phyloP scores from a whole-genome alignment of 257 asterid species.

The Coffea canephora region DNA sequence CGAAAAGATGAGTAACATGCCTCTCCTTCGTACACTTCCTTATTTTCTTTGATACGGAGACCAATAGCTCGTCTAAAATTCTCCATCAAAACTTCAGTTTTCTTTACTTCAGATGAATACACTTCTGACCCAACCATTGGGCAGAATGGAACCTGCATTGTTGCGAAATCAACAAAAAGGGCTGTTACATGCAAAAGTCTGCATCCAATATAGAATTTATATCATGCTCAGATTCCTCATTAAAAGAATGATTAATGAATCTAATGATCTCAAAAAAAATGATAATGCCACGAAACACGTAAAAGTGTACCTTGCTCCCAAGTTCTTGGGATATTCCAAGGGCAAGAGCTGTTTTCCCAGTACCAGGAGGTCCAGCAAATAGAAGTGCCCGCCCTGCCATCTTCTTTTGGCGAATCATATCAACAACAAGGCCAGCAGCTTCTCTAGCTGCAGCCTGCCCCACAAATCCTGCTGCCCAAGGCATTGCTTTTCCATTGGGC shows the following conservation, averaged over 20 bases:
- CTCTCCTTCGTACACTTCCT: conserved; percentile 99
- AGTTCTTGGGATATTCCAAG: conserved; percentile 92
- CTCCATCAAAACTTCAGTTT: conserved; percentile 95
- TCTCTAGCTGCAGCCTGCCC: conserved; percentile 95
- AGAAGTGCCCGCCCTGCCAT: conserved; percentile 94
- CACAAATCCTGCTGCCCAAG: conserved; percentile 93
- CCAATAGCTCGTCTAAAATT: conserved; percentile 94
- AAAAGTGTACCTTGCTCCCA: conserved; percentile 75
- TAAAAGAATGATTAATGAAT: background rate
- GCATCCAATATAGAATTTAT: too few species aligned
- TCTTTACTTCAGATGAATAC: conserved; percentile 94
- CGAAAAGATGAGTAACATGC: conserved; percentile 30
- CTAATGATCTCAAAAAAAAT: background rate
- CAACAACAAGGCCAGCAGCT: conserved; percentile 88
- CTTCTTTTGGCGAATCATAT: conserved; percentile 95
- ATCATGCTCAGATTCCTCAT: background rate
- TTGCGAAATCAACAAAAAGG: conserved; percentile 12
- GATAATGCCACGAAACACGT: background rate
- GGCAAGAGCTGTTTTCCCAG: conserved; percentile 98
- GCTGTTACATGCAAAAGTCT: too few species aligned
- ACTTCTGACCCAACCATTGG: conserved; percentile 99
- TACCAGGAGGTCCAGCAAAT: conserved; percentile 96
- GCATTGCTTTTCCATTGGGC: conserved; percentile 80
- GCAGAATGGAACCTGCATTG: conserved; percentile 85
- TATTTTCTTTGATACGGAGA: conserved; percentile 87